phyloP scores from a whole-genome alignment of 345 rosid species.

The Lumnitzera littorea region DNA sequence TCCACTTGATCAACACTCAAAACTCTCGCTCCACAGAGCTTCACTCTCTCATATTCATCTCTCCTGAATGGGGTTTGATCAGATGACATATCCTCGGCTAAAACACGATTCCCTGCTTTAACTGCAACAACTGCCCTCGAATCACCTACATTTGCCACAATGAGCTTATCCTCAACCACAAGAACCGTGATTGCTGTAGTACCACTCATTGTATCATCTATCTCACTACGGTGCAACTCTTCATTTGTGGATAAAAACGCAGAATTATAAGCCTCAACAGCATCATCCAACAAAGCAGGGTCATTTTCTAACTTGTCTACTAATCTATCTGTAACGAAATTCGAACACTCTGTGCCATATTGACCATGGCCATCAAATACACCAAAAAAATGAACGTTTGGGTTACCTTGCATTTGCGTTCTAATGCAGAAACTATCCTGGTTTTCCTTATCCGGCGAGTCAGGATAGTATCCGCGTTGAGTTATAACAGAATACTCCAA shows the following conservation, averaged over 20 bases:
- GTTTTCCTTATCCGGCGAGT: slow-evolving; percentile 70
- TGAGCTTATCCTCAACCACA: slow-evolving; percentile 67
- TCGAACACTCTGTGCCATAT: slow-evolving; percentile 69
- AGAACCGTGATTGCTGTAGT: slow-evolving; percentile 93
- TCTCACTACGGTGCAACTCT: slow-evolving; percentile 63
- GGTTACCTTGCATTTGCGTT: slow-evolving; percentile 74
- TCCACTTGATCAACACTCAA: slow-evolving; percentile 93
- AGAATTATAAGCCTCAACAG: slow-evolving; percentile 55
- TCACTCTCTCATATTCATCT: slow-evolving; percentile 91
- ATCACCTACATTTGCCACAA: slow-evolving; percentile 96
- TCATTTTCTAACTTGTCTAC: slow-evolving; percentile 61
- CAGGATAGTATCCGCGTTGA: slow-evolving; percentile 82
- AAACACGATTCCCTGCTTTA: slow-evolving; percentile 44
- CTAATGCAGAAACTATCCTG: slow-evolving; percentile 80
- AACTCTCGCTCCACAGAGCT: slow-evolving; percentile 84
- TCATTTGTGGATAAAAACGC: slow-evolving; percentile 56
- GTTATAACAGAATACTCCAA: slow-evolving; percentile 70
- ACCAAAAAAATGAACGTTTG: slow-evolving; percentile 84
- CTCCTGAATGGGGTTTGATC: slow-evolving; percentile 96
- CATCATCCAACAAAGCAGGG: slow-evolving; percentile 56
- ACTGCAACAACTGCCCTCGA: slow-evolving; percentile 90
- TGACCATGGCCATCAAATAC: slow-evolving; percentile 93
- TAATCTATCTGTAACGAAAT: slow-evolving; percentile 64
- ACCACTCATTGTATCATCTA: slow-evolving; percentile 94
- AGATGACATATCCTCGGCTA: slow-evolving; percentile 75